Base-by-base conservation (phyloP, 495 filamentous ascomycete genomes). In the Sordaria brevicollis region DNA sequence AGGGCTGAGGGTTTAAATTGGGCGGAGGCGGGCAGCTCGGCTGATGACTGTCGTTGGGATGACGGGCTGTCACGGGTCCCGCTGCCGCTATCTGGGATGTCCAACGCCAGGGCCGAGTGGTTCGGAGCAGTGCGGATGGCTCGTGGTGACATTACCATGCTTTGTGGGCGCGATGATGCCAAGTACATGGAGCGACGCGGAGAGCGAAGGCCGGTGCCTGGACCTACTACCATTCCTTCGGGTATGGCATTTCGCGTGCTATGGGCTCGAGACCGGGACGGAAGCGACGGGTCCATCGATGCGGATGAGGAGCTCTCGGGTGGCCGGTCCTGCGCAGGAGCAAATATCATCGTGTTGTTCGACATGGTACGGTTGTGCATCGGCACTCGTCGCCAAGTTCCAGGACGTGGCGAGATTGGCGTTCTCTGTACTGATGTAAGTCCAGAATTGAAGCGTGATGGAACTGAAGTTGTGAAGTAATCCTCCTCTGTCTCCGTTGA, bases 311-410 rank as follows among this genome's bases (percentile, higher is more conserved):
- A 83, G 25, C 81, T 81, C 41, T 82, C 76, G 33, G 81, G 79
- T 37, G 75, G 78, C 65, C 65, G 71, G 31, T 71, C 66, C 10
- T 76, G 77, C 21, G 81, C 76, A 4, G 90, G 91, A 36, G 86
- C 89, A 76, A 91, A 93, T 0, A 96, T 77, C 67, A 94, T 91
- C 2, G 93, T 96, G 71, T 87, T 91, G 31, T 88, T 92, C 4
- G 93, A 95, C 15, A 87, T 73, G 67, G 90, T 92, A 25, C 93
- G 88, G 67, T 78, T 83, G 71, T 90, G 89, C 43, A 80, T 65
- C 25, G 79, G 78, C 38, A 77, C 80, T 6, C 78, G 78, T 36
- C 78, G 78, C 25, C 72, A 57, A 29, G 69, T 76, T 65, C 71
- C 68, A 36, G 76, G 77, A 35, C 78, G 81, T 19, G 80, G 78